These are phyloP conservation scores for Hansenula sp. DNA, from an alignment of 1,139 yeast species.

Conservation along the genomic window DNA sequence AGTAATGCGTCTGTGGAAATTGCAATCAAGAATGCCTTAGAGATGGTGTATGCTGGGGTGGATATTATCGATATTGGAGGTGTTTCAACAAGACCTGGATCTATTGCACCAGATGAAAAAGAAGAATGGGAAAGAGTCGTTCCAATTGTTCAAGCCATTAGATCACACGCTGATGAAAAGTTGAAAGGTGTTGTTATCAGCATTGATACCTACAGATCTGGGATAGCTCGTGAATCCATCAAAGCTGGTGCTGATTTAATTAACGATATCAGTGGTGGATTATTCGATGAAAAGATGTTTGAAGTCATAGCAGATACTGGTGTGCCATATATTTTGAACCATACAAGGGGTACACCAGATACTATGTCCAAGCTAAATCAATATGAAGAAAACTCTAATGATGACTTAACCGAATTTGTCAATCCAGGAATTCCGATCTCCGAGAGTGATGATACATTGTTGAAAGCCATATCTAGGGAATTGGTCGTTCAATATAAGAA, in stretches of 20 bases:
- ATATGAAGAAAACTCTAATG: constrained; percentile 44
- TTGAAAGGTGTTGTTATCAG: constrained; percentile 56
- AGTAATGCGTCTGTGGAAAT: constrained; percentile 32
- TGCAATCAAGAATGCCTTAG: constrained; percentile 36
- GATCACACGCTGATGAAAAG: constrained; percentile 33
- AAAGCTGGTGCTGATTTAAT: constrained; percentile 84
- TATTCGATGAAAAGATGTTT: constrained; percentile 62
- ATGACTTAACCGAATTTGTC: constrained; percentile 35
- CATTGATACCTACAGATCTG: constrained; percentile 77
- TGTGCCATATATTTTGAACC: constrained; percentile 80
- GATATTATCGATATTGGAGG: constrained; percentile 89
- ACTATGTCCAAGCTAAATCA: constrained; percentile 64
- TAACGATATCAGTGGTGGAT: constrained; percentile 88
- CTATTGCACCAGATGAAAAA: constrained; percentile 49
- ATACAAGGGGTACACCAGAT: constrained; percentile 77
- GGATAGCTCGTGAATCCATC: constrained; percentile 69
- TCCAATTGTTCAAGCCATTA: constrained; percentile 64
- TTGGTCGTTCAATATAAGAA: constrained; percentile 49
- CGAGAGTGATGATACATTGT: constrained; percentile 32
- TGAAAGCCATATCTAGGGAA: constrained; percentile 59
- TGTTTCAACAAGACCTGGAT: constrained; percentile 85
- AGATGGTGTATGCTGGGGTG: constrained; percentile 53
- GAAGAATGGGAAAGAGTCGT: constrained; percentile 67
- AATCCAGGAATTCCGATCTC: constrained; percentile 24
- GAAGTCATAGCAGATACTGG: constrained; percentile 61